Evolutionary conservation across 495 filamentous ascomycete genomes (phyloP), one percentile per base, ranked within the genome.

Genomic region (Penicillium canariense): DNA sequence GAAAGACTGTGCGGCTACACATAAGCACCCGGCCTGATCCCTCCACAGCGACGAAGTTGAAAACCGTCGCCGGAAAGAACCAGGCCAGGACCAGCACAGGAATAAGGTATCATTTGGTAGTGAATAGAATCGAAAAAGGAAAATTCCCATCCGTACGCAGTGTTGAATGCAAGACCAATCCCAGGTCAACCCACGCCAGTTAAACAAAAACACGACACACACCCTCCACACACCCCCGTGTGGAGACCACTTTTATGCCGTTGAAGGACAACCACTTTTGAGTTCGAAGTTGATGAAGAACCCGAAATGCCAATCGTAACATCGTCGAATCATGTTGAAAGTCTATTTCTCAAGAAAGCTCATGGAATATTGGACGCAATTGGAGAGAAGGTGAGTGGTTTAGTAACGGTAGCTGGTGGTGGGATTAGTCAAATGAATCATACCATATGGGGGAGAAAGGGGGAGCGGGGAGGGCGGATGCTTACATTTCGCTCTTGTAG

Each of bases 401-500:
- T 82, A 81, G 73, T 81, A 82, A 66, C 78, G 75, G 76, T 80
- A 80, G 70, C 46, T 48, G n/a, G 4, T 22, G 9, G 2, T 3
- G 17, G 6, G 11, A 30, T 48, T 25, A 48, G 46, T 17, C 22
- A 34, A 26, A 26, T n/a, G 27, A 11, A 8, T 8, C 1, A 17
- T 3, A 3, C 22, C 10, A 15, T 8, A 10, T 22, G 4, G 28
- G 30, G 18, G 11, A 10, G 26, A 17, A 45, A 27, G 42, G 15
- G 5, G 9, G 27, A 12, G 30, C 30, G 12, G 12, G 30, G 30
- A 32, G 15, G 11, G 46, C 6, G 6, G 22, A 23, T n/a, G 12
- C 46, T 34, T 48, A 48, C 46, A 75, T 76, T 36, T 98, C 94
- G 77, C 78, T 80, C 91, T 98, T 98, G 89, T 82, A 98, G 52